Evolutionary conservation across 2,329 filamentous ascomycete genomes (phyloP).

Genomic region (Zelopaecilomyces penicillatus): DNA sequence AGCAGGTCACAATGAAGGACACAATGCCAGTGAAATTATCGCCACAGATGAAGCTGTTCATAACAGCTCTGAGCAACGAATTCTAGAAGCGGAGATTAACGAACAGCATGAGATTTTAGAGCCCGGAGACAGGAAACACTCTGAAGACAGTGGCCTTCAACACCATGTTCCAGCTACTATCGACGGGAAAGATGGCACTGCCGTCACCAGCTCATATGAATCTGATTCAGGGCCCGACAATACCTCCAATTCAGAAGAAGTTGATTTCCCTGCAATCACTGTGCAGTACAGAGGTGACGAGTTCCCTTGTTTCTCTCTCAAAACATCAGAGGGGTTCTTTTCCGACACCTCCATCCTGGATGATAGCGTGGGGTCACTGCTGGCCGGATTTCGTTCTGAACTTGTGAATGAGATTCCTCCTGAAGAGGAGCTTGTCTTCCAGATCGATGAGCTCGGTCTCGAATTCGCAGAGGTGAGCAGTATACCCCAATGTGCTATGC

Average conservation of each 20-base stretch:
- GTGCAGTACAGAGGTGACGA: constrained; percentile 37
- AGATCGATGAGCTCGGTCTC: constrained; percentile 43
- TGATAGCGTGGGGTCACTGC: constrained; percentile 34
- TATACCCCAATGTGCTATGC: constrained; percentile 9
- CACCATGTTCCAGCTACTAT: constrained; percentile 15
- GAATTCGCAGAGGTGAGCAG: constrained; percentile 41
- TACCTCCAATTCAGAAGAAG: constrained; percentile 3
- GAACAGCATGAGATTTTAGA: constrained; percentile 12
- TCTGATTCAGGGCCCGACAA: constrained; percentile 2
- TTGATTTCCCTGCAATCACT: constrained; percentile 27
- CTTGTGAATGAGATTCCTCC: constrained; percentile 35
- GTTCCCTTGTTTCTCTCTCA: constrained; percentile 31
- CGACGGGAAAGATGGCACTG: constrained; percentile 8
- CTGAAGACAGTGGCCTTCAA: constrained; percentile 31
- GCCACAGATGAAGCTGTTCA: no score
- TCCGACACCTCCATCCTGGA: constrained; percentile 33
- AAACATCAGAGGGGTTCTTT: constrained; percentile 34
- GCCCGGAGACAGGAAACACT: constrained; percentile 4
- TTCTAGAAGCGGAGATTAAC: not conserved
- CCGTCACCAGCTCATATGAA: constrained; percentile 7
- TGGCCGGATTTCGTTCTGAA: constrained; percentile 37
- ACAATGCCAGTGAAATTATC: not conserved
- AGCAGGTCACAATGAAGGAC: constrained; percentile 1
- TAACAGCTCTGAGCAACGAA: no score
- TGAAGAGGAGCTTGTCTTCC: constrained; percentile 42